Conservation (phyloP, 176 grass and related monocot species). For the Oryza meridionalis region DNA sequence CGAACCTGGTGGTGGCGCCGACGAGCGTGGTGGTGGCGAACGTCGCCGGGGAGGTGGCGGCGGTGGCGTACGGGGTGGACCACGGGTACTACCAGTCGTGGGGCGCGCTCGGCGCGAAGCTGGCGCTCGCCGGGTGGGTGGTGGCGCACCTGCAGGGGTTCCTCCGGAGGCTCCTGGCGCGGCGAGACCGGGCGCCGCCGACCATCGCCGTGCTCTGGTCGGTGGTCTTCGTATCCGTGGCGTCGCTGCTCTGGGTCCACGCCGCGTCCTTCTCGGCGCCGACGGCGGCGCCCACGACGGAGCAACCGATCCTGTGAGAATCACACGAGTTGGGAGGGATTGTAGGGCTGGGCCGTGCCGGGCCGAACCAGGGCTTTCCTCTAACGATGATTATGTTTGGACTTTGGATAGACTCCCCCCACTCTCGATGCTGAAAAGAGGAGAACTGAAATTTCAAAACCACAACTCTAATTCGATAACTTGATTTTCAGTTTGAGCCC, state of each 20-base stretch:
- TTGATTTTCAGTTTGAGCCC: no score
- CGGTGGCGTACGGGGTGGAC: conserved; percentile 72
- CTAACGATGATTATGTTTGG: no score
- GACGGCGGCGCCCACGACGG: neutral
- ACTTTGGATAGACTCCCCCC: no score
- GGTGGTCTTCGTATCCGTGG: conserved; percentile 69
- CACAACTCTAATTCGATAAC: no score
- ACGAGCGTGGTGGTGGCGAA: conserved; percentile 62
- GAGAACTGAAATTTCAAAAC: no score
- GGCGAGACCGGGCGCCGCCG: conserved; percentile 57
- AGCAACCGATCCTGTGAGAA: conserved; percentile 14
- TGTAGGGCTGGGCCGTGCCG: neutral
- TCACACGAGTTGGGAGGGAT: neutral
- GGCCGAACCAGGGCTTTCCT: neutral
- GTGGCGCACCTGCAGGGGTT: conserved; percentile 83
- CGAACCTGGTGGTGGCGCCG: conserved; percentile 61
- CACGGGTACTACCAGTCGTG: conserved; percentile 73
- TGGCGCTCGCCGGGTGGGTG: conserved; percentile 71
- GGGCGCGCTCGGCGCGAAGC: conserved; percentile 57
- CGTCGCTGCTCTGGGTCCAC: conserved; percentile 74
- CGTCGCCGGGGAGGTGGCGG: conserved; percentile 69
- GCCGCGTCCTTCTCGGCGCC: conserved; percentile 55
- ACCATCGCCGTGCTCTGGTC: conserved; percentile 82
- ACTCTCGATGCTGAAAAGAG: no score
- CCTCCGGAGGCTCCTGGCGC: conserved; percentile 61